Percentiles rank a stretch among this genome's conserved stretches.
These are phyloP conservation scores for Hydrangea macrophylla DNA, from an alignment of 148 eudicot genomes.

Conservation along the genomic window DNA sequence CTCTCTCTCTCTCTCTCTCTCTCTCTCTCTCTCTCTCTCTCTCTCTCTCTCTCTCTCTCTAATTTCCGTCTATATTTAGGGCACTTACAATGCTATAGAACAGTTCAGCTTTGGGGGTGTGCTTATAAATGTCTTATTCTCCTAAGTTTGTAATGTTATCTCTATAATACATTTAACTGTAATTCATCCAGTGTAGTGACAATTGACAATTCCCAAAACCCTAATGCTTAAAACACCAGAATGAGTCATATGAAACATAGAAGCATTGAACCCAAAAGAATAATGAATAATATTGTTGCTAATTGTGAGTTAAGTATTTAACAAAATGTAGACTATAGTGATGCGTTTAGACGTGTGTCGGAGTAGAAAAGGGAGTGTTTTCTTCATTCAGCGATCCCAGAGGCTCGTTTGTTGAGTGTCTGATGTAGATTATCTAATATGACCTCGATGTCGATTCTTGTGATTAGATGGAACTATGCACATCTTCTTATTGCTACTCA, in stretches of 20 bases:
- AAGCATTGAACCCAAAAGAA: neutral
- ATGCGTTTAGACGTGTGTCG: slow-evolving; percentile 18
- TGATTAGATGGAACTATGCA: slow-evolving; percentile 7
- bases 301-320: neutral
- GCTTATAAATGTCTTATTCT: too few relatives aligned
- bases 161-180: neutral
- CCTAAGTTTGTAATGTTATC: neutral
- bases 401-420: neutral
- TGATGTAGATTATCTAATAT: neutral
- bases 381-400: slow-evolving; percentile 2
- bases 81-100: neutral
- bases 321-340: slow-evolving; percentile 2
- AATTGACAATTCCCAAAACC: neutral
- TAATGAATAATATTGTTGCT: neutral
- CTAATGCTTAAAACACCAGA: neutral
- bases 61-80: neutral
- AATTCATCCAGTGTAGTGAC: neutral
- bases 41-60: too few relatives aligned
- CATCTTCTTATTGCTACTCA: slow-evolving; percentile 2
- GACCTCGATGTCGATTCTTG: neutral
- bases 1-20: too few relatives aligned
- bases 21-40: too few relatives aligned
- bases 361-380: neutral
- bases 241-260: neutral
- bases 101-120: neutral